Base-by-base conservation (phyloP, 305 asterid species). In the Rubia peregrina region DNA sequence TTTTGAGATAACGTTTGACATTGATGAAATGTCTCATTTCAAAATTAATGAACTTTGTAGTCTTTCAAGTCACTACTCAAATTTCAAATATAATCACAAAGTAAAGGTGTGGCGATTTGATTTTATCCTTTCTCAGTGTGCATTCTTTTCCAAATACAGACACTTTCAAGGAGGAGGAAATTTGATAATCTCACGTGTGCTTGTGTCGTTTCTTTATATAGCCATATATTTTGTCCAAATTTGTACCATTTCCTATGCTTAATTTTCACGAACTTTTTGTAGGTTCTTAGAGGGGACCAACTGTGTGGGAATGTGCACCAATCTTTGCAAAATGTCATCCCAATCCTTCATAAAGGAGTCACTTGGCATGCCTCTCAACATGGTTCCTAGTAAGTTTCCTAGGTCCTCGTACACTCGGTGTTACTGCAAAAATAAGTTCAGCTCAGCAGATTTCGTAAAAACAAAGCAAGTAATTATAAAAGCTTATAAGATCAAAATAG, bases 251-350 rank as follows among this genome's bases (percentile, higher is more conserved):
- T 61, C 65, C n/a, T 4, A 13, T 13, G 12, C 22, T 11, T 57
- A 3, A 57, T 22, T 30, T 42, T 40, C 13, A 22, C 57, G 7
- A 49, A 36, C 43, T 69, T 22, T 51, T 42, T 71, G 40, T 73
- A 94, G 99, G 92, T 82, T 91, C 56, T 74, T 94, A 86, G 98
- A 91, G 89, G 97, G 78, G 83, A 84, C 96, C 60, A 91, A 88
- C 72, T 94, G 99, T 81, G 93, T 94, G 70, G 99, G 99, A 77
- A 84, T 91, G 83, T 94, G 98, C 88, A 90, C 95, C 55, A 94
- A 88, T 72, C 89, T 94, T 57, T 94, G 99, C 90, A 94, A 94
- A 90, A 83, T 85, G 85, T 86, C 99, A 33, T 87, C 90, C 74
- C 99, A 94, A 84, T 42, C 76, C 30, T 91, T 94, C 90, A 86